Percentiles rank a stretch among this genome's conserved stretches.
Conservation (phyloP, 768 basidiomycete genomes). For the Tulasnella sp. region DNA sequence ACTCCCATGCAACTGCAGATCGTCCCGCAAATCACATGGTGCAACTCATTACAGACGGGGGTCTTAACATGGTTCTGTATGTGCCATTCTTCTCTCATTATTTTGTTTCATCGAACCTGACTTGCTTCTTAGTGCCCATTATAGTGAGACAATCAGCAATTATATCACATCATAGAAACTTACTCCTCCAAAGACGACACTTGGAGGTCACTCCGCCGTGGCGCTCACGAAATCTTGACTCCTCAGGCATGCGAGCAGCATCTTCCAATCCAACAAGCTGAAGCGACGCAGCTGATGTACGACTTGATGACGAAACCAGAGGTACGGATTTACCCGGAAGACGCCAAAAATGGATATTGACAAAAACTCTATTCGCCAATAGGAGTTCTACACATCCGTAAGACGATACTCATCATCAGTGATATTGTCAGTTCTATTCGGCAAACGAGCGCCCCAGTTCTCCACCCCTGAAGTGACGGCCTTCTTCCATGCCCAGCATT, state of each 20-base stretch:
- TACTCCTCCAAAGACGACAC: slow-evolving; percentile 5
- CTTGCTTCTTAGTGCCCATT: not conserved
- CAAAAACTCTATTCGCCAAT: too few species aligned
- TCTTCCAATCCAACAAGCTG: slow-evolving; percentile 14
- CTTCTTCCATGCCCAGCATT: slow-evolving; percentile 24
- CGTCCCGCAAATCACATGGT: slow-evolving; percentile 22
- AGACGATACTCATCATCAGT: slow-evolving; percentile 26
- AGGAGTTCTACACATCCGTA: slow-evolving; percentile 26
- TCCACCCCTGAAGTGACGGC: slow-evolving; percentile 21
- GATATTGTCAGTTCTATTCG: slow-evolving; percentile 25
- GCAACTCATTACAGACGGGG: slow-evolving; percentile 18
- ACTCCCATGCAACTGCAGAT: slow-evolving; percentile 21
- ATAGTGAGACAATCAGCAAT: not conserved
- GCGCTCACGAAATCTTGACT: slow-evolving; percentile 18
- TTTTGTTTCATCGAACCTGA: not conserved
- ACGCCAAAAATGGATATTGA: too few species aligned
- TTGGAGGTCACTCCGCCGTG: slow-evolving; percentile 18
- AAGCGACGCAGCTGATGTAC: slow-evolving; percentile 16
- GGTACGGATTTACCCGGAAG: slow-evolving; percentile 19
- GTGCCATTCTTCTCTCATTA: not conserved
- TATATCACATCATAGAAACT: not conserved
- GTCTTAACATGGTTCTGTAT: slow-evolving; percentile 18
- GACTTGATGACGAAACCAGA: slow-evolving; percentile 24
- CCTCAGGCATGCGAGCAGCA: slow-evolving; percentile 17
- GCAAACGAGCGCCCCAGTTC: slow-evolving; percentile 25